Base-by-base conservation (phyloP, 495 filamentous ascomycete species). In the Trichoderma orchidacearum region DNA sequence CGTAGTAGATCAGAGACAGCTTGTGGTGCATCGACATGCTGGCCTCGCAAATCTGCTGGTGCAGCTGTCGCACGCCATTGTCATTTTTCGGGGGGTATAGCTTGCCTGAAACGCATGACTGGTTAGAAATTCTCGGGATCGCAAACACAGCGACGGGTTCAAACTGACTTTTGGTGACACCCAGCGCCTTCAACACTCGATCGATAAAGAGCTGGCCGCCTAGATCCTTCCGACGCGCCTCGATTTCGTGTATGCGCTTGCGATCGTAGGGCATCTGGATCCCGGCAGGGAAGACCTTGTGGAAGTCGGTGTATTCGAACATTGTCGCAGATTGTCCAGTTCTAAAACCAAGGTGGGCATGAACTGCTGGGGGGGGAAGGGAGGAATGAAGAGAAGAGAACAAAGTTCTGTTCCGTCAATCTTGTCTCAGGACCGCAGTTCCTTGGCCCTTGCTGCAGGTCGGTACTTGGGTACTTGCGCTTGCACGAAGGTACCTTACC, bases 1-100 rank as follows among this genome's bases (percentile, higher is more conserved):
- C 70, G 70, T 93, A 93, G 70, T 85, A 91, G 55, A 93, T 71
- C 48, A 90, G 75, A 11, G 86, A 85, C 62, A 87, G 80, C 67
- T 90, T 88, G 64, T 88, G 81, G 68, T 86, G 83, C 45, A 81
- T 71, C 25, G 85, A 77, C 52, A 82, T 74, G 34, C 72, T 74
- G 41, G 70, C 74, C 11, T 72, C 68, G 58, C 81, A 75, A 56
- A 93, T 84, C 32, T 80, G 76, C 28, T 76, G 66, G 66, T 89
- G 78, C 0, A 91, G 77, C 30, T 75, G 75, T 62, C 78, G 79
- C 29, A 91, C 75, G 56, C 82, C 80, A 50, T 69, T 67, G 59
- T 82, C 83, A 31, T 77, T 76, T 61, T 77, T 80, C 0, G 88
- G 86, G 17, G 88, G 88, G 65, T 91, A 93, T 35, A 76, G 62